Percentiles rank a stretch among this genome's conserved stretches.
Conservation (phyloP, 2,329 filamentous ascomycete genomes). For the Ophiosphaerella narmari region DNA sequence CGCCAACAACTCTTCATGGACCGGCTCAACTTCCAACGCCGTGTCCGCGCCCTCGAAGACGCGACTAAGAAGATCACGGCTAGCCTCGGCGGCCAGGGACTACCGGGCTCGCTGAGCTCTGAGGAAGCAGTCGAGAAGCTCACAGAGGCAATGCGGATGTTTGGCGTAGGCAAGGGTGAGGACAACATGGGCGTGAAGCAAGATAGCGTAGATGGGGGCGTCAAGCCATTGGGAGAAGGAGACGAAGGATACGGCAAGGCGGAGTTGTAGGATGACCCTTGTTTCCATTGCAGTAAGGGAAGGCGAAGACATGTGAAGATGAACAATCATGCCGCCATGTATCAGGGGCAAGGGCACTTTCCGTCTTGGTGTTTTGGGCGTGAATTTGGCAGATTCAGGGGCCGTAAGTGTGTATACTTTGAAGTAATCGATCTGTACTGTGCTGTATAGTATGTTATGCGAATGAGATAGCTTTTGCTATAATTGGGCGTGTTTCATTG, state of each 20-base stretch:
- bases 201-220: slow-evolving; percentile 30
- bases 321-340: neutral
- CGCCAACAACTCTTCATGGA: slow-evolving; percentile 94
- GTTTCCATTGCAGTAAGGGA: too few species aligned
- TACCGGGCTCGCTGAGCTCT: slow-evolving; percentile 35
- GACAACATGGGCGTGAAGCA: slow-evolving; percentile 41
- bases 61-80: slow-evolving; percentile 59
- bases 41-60: slow-evolving; percentile 82
- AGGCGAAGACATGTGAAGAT: neutral
- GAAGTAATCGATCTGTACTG: too few species aligned
- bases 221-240: slow-evolving; percentile 38
- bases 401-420: too few species aligned
- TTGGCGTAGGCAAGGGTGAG: slow-evolving; percentile 45
- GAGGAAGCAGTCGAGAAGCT: slow-evolving; percentile 42
- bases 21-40: slow-evolving; percentile 84
- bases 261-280: slow-evolving; percentile 32
- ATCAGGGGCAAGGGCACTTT: neutral
- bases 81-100: slow-evolving; percentile 35
- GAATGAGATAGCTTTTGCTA: too few species aligned
- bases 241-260: slow-evolving; percentile 39
- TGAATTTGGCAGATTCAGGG: neutral
- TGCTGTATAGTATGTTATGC: neutral
- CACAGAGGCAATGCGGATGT: slow-evolving; percentile 39
- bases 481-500: too few species aligned
- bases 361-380: neutral